Evolutionary conservation across 371 early-diverging fungal species (phyloP), one percentile per base, ranked within the genome.

Genomic region (Syncephalastrum racemosum): DNA sequence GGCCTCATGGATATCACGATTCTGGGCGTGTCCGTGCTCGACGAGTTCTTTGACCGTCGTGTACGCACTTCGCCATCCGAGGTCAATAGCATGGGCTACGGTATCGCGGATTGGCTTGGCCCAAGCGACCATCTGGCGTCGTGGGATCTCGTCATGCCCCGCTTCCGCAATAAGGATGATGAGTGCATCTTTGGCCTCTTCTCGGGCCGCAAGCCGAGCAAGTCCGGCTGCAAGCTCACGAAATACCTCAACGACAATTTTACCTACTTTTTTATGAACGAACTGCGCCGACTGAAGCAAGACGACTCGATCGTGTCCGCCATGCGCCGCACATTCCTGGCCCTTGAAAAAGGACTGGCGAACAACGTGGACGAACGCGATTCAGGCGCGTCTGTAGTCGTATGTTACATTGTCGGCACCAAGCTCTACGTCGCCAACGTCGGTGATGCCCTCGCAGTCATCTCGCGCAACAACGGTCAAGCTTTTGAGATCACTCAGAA

Each of bases 1-100:
- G 95, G 96, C 7, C 67, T 96, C 18, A 87, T 94, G 89, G 93
- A 94, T 64, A 85, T 96, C 14, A 94, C 93, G 0, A 86, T 91
- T 52, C 69, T 92, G 56, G 82, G 83, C 4, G 89, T 92, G 0
- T 83, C 85, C 14, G 79, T 84, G 15, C 96, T 94, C 1, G 94
- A 94, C 46, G 93, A 95, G 54, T 85, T 85, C 31, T 76, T 77
- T 27, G 85, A 90, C 41, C 80, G 94, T 15, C 88, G 96, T 49
- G 86, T 95, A 16, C 84, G 96, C 48, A 94, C 92, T 0, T 91
- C 93, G 0, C 87, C 87, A 24, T 89, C 92, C 18, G 87, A 82
- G 50, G 84, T 91, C 24, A 87, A 88, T 62, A 84, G 81, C 25
- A 90, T 96, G 77, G 73, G 86, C 8, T 94, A 93, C 65, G 94